Conservation (phyloP, 176 grass and related monocot species). For the Rhynchospora pubera region DNA sequence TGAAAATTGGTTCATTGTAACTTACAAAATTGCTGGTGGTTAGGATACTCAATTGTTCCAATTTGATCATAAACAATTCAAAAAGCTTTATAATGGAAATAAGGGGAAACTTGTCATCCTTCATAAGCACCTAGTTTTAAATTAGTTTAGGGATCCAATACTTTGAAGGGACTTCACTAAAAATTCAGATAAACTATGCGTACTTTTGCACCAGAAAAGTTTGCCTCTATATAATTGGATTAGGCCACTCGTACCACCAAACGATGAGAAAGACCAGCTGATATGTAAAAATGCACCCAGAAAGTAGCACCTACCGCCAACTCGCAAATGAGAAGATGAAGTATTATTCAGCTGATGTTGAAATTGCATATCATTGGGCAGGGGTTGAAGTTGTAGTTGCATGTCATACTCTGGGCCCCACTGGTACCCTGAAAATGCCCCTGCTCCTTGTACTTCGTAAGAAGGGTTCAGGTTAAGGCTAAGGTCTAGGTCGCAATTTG, state of each 20-base stretch:
- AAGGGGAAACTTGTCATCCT: background rate
- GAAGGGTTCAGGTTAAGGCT: constrained; percentile 10
- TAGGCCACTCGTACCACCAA: background rate
- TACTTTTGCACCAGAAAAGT: background rate
- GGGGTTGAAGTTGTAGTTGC: constrained; percentile 13
- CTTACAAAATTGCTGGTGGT: background rate
- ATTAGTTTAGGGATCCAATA: background rate
- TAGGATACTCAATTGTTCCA: background rate
- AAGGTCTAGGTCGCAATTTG: constrained; percentile 14
- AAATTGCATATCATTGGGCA: background rate
- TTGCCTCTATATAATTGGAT: background rate
- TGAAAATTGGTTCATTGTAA: background rate
- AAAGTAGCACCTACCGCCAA: constrained; percentile 16
- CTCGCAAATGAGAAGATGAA: constrained; percentile 5
- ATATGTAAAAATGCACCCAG: background rate
- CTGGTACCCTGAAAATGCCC: constrained; percentile 1
- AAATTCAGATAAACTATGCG: background rate
- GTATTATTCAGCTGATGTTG: background rate
- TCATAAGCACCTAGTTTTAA: background rate
- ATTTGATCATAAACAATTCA: background rate
- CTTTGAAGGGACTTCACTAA: background rate
- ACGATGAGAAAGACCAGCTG: background rate
- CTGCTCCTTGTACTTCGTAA: background rate
- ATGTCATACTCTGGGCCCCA: background rate
- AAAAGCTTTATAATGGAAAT: background rate